A percentile compares a stretch with the other conserved stretches of the same genome.
These are phyloP conservation scores for Entophlyctis luteolus DNA, from an alignment of 192 early-diverging fungal species.

Conservation along the genomic window DNA sequence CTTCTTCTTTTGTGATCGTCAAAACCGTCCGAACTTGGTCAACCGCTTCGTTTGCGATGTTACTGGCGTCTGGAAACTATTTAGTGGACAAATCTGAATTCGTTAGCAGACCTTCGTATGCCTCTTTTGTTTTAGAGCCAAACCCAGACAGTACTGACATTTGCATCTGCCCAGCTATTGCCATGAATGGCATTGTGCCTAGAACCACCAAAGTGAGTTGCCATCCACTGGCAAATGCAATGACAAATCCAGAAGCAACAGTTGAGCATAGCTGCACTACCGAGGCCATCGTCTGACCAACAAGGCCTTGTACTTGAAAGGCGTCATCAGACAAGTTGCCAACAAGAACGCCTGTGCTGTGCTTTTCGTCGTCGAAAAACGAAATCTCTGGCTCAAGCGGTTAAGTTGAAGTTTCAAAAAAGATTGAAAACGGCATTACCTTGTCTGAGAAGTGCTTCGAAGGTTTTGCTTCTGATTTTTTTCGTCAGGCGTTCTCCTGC, in stretches of 20 bases:
- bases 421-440: neutral
- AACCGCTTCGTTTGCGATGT: conserved; percentile 80
- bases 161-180: conserved; percentile 61
- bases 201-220: conserved; percentile 73
- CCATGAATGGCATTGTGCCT: conserved; percentile 65
- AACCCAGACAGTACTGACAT: conserved; percentile 57
- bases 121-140: conserved; percentile 56
- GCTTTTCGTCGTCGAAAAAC: conserved; percentile 55
- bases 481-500: conserved; percentile 39
- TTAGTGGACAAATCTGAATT: neutral
- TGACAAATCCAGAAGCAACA: conserved; percentile 43
- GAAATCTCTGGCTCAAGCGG: conserved; percentile 35
- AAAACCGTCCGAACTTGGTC: conserved; percentile 79
- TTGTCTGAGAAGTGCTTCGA: conserved; percentile 47
- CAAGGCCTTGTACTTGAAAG: conserved; percentile 45
- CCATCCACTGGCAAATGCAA: conserved; percentile 78
- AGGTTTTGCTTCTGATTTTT: conserved; percentile 36
- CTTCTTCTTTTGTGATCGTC: conserved; percentile 63
- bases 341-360: conserved; percentile 74
- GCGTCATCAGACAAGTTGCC: conserved; percentile 80
- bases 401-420: neutral
- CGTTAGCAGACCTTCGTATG: conserved; percentile 49
- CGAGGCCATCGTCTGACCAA: conserved; percentile 53
- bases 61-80: conserved; percentile 37
- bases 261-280: conserved; percentile 43